Conservation (phyloP, 805 yeast species). For the Sugiyamaella chiloensis region DNA sequence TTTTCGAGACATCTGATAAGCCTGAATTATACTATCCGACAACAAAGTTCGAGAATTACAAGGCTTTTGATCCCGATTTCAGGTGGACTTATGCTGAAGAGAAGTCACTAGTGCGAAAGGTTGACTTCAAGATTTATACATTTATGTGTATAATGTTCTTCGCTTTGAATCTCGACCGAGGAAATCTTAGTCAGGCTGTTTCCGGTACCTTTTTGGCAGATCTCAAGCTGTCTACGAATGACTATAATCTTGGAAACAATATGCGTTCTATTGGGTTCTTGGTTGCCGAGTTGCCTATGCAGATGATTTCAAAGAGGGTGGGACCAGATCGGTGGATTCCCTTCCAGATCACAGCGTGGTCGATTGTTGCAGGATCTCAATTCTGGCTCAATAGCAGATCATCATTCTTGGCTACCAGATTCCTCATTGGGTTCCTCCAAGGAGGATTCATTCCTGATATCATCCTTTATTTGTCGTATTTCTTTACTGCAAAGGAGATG, state of each 20-base stretch:
- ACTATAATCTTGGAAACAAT: conserved; percentile 59
- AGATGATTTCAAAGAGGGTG: conserved; percentile 55
- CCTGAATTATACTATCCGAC: conserved; percentile 3
- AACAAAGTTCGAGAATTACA: conserved; percentile 1
- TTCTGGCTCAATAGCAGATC: conserved; percentile 40
- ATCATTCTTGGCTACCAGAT: conserved; percentile 46
- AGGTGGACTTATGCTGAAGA: conserved; percentile 57
- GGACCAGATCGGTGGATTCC: conserved; percentile 70
- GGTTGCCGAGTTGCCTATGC: conserved; percentile 66
- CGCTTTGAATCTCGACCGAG: conserved; percentile 57
- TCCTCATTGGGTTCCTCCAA: conserved; percentile 51
- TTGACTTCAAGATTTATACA: conserved; percentile 53
- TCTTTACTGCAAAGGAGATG: conserved; percentile 53
- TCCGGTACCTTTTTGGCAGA: conserved; percentile 55
- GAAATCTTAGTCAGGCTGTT: conserved; percentile 55
- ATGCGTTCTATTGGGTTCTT: conserved; percentile 54
- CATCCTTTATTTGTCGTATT: conserved; percentile 58
- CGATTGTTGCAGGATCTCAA: conserved; percentile 56
- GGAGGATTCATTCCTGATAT: conserved; percentile 67
- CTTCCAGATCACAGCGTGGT: conserved; percentile 53
- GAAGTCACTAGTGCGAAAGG: conserved; percentile 45
- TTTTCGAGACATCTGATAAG: conserved; percentile 1
- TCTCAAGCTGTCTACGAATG: conserved; percentile 49
- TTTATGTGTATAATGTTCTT: conserved; percentile 49
- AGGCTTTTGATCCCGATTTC: conserved; percentile 47